Evolutionary conservation across 805 yeast species (phyloP).

Genomic region (Cyberlindnera maclurae): DNA sequence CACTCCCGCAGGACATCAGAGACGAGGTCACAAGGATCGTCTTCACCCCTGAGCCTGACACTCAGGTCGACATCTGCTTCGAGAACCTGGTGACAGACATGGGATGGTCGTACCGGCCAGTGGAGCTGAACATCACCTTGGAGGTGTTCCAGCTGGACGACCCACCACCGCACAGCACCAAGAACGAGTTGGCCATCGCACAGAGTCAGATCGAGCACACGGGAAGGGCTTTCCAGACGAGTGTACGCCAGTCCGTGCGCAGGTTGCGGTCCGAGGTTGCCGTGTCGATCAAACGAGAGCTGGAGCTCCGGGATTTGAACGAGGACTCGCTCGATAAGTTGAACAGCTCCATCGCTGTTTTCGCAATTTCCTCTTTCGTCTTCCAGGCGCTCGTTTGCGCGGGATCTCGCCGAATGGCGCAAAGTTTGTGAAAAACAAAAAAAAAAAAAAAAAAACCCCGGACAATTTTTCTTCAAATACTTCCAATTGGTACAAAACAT

Average conservation of each 20-base stretch:
- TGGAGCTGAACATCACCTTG: constrained; percentile 3
- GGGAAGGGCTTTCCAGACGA: background rate
- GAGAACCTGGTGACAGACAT: constrained; percentile 25
- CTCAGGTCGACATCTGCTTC: constrained; percentile 23
- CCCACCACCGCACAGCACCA: background rate
- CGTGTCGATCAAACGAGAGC: constrained; percentile 10
- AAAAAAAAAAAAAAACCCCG: background rate
- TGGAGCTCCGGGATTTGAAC: constrained; percentile 14
- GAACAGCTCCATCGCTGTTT: constrained; percentile 6
- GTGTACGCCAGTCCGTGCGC: background rate
- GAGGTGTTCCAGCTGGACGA: constrained; percentile 2
- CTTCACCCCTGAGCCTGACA: constrained; percentile 7
- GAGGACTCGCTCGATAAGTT: constrained; percentile 12
- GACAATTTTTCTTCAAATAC: background rate
- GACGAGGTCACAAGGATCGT: constrained; percentile 7
- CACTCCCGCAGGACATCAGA: constrained; percentile 6
- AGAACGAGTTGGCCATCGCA: background rate
- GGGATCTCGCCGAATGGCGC: constrained; percentile 5
- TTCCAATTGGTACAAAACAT: background rate
- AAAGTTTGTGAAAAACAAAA: background rate
- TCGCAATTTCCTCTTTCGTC: constrained; percentile 9
- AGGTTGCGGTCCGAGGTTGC: background rate
- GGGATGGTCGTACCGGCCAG: constrained; percentile 28
- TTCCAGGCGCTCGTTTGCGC: constrained; percentile 8
- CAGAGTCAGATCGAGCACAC: background rate